Conservation (phyloP, 2,329 filamentous ascomycete genomes). For the Xylariaceae sp. region DNA sequence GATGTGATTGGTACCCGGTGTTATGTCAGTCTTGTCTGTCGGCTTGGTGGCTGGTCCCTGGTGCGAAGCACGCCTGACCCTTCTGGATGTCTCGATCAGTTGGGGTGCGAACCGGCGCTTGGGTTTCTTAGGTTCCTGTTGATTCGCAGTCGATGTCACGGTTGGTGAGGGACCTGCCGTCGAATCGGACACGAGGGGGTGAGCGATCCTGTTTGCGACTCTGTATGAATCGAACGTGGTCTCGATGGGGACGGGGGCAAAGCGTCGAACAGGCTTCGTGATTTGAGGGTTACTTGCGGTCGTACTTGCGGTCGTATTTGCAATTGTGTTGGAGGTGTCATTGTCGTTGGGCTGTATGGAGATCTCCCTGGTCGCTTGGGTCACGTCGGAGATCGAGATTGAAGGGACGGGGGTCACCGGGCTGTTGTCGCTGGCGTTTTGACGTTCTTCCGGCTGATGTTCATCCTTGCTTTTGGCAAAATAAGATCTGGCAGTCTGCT, state of each 20-base stretch:
- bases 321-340: too few relatives aligned
- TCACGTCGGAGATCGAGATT: constrained; percentile 11
- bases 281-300: constrained; percentile 18
- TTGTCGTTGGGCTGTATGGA: constrained; percentile 27
- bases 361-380: constrained; percentile 25
- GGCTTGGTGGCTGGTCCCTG: constrained; percentile 55
- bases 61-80: constrained; percentile 64
- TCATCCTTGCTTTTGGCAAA: constrained; percentile 20
- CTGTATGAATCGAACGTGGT: constrained; percentile 60
- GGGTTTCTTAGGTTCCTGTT: constrained; percentile 20
- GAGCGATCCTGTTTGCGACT: constrained; percentile 34
- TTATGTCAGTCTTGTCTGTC: constrained; percentile 67
- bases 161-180: constrained; percentile 50
- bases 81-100: constrained; percentile 72
- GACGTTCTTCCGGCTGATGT: constrained; percentile 2
- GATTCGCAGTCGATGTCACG: constrained; percentile 29
- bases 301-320: too few relatives aligned
- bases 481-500: constrained; percentile 29
- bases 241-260: constrained; percentile 66
- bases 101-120: constrained; percentile 65
- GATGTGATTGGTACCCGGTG: constrained; percentile 57
- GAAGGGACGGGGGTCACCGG: background rate
- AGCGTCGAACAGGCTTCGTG: constrained; percentile 41
- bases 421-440: constrained; percentile 1
- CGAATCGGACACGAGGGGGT: constrained; percentile 52